A percentile compares a stretch with the other conserved stretches of the same genome.
phyloP scores from a whole-genome alignment of 2,329 filamentous ascomycete species.

The Neophaeococcomyces aloes region DNA sequence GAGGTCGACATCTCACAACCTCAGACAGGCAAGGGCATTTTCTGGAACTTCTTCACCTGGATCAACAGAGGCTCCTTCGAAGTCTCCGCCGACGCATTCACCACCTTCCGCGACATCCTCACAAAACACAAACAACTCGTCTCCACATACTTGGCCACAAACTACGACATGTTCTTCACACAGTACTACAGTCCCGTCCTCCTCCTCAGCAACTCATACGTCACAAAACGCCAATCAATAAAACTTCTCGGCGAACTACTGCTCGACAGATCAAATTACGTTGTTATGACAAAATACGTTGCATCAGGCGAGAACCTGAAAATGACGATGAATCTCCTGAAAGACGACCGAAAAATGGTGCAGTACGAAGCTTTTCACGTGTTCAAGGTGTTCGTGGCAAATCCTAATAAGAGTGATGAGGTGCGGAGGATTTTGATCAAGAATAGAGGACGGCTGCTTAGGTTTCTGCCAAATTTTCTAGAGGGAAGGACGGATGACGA shows the following conservation, averaged over 20 bases:
- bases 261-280: conserved; percentile 90
- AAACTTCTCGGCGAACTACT: conserved; percentile 93
- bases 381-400: conserved; percentile 98
- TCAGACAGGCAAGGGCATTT: conserved; percentile 72
- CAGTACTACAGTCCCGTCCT: conserved; percentile 61
- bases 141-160: conserved; percentile 73
- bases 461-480: conserved; percentile 81
- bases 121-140: conserved; percentile 90
- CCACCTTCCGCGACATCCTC: conserved; percentile 89
- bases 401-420: conserved; percentile 93
- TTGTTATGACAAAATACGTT: conserved; percentile 95
- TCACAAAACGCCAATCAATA: conserved; percentile 95
- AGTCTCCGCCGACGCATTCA: conserved; percentile 93
- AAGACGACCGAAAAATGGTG: conserved; percentile 96
- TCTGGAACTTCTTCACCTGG: conserved; percentile 96
- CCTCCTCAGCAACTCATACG: conserved; percentile 87
- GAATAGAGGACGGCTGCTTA: conserved; percentile 83
- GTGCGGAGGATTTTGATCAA: conserved; percentile 94
- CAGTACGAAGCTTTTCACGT: conserved; percentile 99
- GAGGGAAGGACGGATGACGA: conserved; percentile 95
- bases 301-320: conserved; percentile 93
- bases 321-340: conserved; percentile 92
- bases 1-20: conserved; percentile 65
- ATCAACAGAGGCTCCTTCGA: conserved; percentile 95
- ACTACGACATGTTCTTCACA: conserved; percentile 88